These are phyloP conservation scores for Trichoderma sp. DNA, from an alignment of 2,329 filamentous ascomycete species.

Conservation along the genomic window DNA sequence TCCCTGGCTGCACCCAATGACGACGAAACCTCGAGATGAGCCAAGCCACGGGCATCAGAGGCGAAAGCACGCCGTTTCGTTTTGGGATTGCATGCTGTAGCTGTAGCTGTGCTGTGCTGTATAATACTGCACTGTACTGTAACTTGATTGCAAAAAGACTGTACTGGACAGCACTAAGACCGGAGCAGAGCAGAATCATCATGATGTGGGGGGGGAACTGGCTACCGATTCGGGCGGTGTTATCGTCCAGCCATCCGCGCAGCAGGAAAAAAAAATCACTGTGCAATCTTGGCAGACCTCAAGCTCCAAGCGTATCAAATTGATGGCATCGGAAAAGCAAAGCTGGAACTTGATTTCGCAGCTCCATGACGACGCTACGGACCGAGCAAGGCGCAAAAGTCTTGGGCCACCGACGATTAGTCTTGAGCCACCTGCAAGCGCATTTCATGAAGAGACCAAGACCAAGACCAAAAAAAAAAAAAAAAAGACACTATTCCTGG, in stretches of 20 bases:
- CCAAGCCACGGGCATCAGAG: conserved; percentile 12
- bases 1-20: conserved; percentile 1
- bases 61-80: background rate
- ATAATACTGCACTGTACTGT: background rate
- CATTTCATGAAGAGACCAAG: background rate
- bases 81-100: background rate
- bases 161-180: too few species aligned
- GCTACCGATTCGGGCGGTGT: background rate
- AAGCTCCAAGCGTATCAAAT: background rate
- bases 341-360: background rate
- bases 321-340: background rate
- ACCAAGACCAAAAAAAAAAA: too few species aligned
- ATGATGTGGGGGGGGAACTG: background rate
- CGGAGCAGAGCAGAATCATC: background rate
- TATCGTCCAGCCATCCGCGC: background rate
- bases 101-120: background rate
- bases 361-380: background rate
- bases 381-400: background rate
- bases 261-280: too few species aligned
- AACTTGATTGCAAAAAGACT: background rate
- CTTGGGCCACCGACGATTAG: background rate
- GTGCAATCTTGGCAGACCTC: background rate
- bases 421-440: background rate
- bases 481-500: background rate
- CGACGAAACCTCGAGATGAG: background rate